Evolutionary conservation across 176 grass and related monocot genomes (phyloP).

Genomic region (Pontederia paniculata): DNA sequence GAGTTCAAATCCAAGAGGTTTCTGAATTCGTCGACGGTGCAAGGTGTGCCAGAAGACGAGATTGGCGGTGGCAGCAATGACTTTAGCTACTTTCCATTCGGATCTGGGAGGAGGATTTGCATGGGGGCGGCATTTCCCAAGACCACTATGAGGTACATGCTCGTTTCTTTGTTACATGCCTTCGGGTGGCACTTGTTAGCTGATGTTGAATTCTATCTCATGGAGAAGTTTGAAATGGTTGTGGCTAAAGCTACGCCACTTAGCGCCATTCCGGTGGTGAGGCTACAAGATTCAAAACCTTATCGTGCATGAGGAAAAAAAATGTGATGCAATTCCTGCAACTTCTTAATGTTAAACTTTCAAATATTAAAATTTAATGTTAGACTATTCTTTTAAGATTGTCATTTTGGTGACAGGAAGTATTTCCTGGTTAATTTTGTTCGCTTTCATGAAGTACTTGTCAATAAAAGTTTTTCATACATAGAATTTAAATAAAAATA

Average conservation of each 20-base stretch:
- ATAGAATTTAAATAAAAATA: too few species aligned
- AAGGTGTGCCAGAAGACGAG: too few species aligned
- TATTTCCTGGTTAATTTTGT: too few species aligned
- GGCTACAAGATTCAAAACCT: constrained; percentile 4
- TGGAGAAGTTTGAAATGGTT: constrained; percentile 55
- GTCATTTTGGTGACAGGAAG: too few species aligned
- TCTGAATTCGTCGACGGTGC: not conserved
- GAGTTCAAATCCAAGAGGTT: constrained; percentile 54
- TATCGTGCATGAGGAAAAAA: too few species aligned
- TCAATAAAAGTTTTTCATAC: too few species aligned
- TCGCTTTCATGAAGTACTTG: too few species aligned
- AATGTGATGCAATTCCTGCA: too few species aligned
- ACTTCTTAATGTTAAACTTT: too few species aligned
- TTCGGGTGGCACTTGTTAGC: constrained; percentile 54
- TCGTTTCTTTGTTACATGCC: constrained; percentile 50
- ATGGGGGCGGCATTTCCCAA: constrained; percentile 46
- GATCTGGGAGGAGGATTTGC: constrained; percentile 64
- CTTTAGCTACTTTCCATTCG: constrained; percentile 56
- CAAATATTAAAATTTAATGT: too few species aligned
- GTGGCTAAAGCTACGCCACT: constrained; percentile 62
- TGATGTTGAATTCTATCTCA: constrained; percentile 23
- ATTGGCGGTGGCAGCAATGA: constrained; percentile 5
- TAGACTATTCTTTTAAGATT: too few species aligned
- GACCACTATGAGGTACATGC: constrained; percentile 31
- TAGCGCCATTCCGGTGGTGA: constrained; percentile 40